Evolutionary conservation across 1,284 basidiomycete species (phyloP), one percentile per base, ranked within the genome.

Genomic region (Phlebopus sp.): DNA sequence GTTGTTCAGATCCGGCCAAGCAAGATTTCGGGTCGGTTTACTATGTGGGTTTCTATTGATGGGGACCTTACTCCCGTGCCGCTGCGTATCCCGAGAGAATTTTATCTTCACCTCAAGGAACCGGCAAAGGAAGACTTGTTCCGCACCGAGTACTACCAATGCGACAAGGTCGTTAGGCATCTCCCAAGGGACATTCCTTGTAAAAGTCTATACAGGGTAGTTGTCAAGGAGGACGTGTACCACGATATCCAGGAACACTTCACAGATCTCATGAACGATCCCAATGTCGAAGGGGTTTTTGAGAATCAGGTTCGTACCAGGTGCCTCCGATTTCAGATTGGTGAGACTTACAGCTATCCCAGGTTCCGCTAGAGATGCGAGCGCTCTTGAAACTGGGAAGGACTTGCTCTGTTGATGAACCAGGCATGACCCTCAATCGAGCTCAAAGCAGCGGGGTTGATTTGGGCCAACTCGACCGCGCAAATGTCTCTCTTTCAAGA

Each of bases 281-380:
- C 95, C 0, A 94, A 92, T 62, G 92, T 98, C 7, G 94, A 98
- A 57, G 94, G 93, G 2, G 90, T 97, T 2, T 99, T 89, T 62
- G 97, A 99, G 70, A 78, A 89, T 32, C 92, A 98, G 76, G 90
- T 90, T 55, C 48, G 69, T 49, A 18, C 42, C 13, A 17, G 11
- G 3, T 23, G 25, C 2, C 11, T 29, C 6, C 39, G 14, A 2
- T 41, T 36, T 42, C n/a, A 42, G 45, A 10, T 46, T 50, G 55
- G 10, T 36, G 39, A 46, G 37, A 52, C 31, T 49, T 41, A 49
- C 35, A 15, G 7, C 6, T 11, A 5, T 30, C 40, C 19, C 55
- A 92, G 90, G 77, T 99, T 10, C 93, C 97, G 1, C 78, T 97
- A 10, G 71, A 89, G 36, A 78, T 91, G 47, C 88, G 97, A 25